Conservation (phyloP, 2,329 filamentous ascomycete species). For the Penicillium nordicum region DNA sequence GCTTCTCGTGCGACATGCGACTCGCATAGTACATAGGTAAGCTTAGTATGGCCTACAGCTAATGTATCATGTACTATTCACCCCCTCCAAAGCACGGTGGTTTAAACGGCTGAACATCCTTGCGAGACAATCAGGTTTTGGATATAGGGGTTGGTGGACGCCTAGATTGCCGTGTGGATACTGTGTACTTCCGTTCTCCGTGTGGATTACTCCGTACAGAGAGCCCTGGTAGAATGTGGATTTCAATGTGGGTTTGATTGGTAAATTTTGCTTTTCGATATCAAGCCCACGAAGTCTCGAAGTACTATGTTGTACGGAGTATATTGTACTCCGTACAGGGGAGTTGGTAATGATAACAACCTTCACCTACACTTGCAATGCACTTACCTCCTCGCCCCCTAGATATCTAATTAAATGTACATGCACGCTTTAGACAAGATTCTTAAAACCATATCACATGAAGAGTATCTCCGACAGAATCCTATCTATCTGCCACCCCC, state of each 20-base stretch:
- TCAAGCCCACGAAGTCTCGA: not conserved
- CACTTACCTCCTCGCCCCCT: not conserved
- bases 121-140: not conserved
- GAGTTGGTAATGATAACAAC: not conserved
- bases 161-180: slow-evolving; percentile 1
- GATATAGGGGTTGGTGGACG: not conserved
- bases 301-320: not conserved
- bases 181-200: not conserved
- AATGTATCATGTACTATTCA: not conserved
- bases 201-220: not conserved
- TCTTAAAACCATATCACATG: slow-evolving; percentile 1
- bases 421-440: not conserved
- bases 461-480: not conserved
- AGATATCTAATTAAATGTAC: not conserved
- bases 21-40: not conserved
- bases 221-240: not conserved
- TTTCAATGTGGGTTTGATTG: not conserved
- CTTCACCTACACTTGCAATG: not conserved
- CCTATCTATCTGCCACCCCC: slow-evolving; percentile 12
- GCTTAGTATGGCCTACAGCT: not conserved
- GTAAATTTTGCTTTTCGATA: not conserved
- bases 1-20: not conserved
- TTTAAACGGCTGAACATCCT: not conserved
- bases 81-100: not conserved
- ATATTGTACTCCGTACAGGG: not conserved